Conservation (phyloP, 768 basidiomycete species). For the Boletus rubescentipes region DNA sequence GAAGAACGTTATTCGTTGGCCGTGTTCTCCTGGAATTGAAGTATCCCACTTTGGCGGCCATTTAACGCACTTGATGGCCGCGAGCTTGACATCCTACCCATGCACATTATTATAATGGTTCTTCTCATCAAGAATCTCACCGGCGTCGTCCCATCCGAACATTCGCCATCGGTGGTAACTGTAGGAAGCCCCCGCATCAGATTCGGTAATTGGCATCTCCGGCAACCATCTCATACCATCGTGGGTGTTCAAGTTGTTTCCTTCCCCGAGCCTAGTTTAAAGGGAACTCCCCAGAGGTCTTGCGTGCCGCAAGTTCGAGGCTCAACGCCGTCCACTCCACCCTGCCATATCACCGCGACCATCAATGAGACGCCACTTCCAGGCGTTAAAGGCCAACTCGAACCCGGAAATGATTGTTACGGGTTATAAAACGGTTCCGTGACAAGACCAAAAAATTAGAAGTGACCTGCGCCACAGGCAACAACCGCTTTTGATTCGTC, state of each 20-base stretch:
- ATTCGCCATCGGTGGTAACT: not conserved
- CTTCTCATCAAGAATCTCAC: not conserved
- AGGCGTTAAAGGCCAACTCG: not conserved
- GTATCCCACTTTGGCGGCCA: not conserved
- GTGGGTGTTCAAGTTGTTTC: too few species aligned
- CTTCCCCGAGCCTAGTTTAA: not conserved
- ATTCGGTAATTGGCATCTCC: slow-evolving; percentile 11
- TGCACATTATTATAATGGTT: not conserved
- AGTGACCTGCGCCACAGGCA: not conserved
- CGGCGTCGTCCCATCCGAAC: slow-evolving; percentile 12
- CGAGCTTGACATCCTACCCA: not conserved
- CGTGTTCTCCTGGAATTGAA: not conserved
- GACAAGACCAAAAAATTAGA: not conserved
- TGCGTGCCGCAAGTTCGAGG: not conserved
- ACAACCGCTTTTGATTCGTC: not conserved
- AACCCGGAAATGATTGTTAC: not conserved
- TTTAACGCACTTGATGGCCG: not conserved
- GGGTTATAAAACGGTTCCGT: not conserved
- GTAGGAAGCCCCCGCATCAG: slow-evolving; percentile 3
- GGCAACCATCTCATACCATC: not conserved
- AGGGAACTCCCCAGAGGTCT: not conserved
- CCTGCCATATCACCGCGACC: not conserved
- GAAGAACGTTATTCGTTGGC: not conserved
- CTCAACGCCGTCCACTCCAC: not conserved
- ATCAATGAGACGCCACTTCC: not conserved